A percentile compares a stretch with the other conserved stretches of the same genome.
phyloP scores from a whole-genome alignment of 2,329 filamentous ascomycete genomes.

The Ophiosphaerella korrae region DNA sequence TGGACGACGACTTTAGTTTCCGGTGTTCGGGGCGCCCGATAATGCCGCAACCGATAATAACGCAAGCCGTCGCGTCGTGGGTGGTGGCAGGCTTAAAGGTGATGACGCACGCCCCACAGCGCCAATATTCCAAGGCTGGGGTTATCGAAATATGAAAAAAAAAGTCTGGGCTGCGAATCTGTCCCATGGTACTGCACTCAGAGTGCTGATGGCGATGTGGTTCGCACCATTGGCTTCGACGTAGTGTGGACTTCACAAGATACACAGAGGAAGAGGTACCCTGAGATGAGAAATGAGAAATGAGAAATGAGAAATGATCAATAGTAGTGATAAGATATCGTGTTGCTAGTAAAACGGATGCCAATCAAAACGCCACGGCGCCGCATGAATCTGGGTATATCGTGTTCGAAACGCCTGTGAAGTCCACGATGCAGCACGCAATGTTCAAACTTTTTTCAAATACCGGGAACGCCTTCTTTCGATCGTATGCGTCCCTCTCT shows the following conservation, averaged over 20 bases:
- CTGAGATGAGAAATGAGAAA: background rate
- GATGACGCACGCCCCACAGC: no score
- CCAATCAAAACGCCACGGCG: slow-evolving; percentile 3
- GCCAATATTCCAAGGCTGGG: no score
- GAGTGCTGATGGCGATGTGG: no score
- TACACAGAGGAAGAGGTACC: no score
- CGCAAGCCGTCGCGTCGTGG: no score
- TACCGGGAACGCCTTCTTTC: slow-evolving; percentile 32
- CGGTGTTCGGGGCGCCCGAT: background rate
- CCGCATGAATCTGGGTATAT: slow-evolving; percentile 31
- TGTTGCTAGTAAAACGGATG: no score
- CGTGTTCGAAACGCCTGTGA: slow-evolving; percentile 22
- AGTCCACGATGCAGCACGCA: slow-evolving; percentile 7
- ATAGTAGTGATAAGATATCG: background rate
- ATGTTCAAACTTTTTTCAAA: slow-evolving; percentile 12
- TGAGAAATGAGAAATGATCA: background rate
- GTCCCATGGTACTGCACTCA: no score
- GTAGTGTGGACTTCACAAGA: no score
- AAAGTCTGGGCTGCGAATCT: no score
- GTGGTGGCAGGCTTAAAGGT: no score
- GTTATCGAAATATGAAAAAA: no score
- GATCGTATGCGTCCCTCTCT: slow-evolving; percentile 65
- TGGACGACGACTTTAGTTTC: background rate
- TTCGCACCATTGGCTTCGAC: no score
- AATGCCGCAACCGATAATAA: background rate